These are phyloP conservation scores for Boletus hoseneyae DNA, from an alignment of 1,284 basidiomycete species.

Conservation along the genomic window DNA sequence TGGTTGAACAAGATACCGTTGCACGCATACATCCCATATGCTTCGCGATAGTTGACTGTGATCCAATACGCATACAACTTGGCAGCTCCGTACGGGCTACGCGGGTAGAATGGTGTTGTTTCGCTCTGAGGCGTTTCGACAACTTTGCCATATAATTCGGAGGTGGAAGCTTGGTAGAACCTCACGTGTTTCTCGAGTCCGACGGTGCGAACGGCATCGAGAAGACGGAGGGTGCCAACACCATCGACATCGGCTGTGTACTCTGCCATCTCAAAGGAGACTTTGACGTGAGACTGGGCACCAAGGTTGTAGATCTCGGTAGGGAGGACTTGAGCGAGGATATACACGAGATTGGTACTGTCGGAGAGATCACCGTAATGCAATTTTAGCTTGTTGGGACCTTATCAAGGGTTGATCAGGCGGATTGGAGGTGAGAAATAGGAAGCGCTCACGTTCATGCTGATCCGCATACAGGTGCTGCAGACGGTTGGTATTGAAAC, in stretches of 20 bases:
- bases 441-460: conserved; percentile 66
- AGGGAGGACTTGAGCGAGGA: conserved; percentile 87
- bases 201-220: conserved; percentile 90
- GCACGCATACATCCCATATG: conserved; percentile 89
- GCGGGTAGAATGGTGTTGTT: conserved; percentile 91
- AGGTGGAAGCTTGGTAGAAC: conserved; percentile 93
- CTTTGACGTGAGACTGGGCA: conserved; percentile 96
- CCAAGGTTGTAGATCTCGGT: conserved; percentile 94
- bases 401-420: conserved; percentile 36
- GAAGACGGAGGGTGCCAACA: conserved; percentile 84
- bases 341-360: conserved; percentile 91
- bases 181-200: conserved; percentile 83
- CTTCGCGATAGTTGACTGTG: conserved; percentile 88
- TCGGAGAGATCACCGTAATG: conserved; percentile 92
- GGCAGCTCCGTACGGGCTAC: conserved; percentile 87
- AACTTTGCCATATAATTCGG: conserved; percentile 91
- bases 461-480: conserved; percentile 87
- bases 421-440: not conserved
- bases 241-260: conserved; percentile 94
- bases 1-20: conserved; percentile 94
- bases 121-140: conserved; percentile 89
- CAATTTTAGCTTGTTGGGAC: conserved; percentile 76
- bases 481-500: conserved; percentile 90
- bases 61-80: conserved; percentile 91
- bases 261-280: conserved; percentile 96